phyloP scores from a whole-genome alignment of 1,139 yeast genomes.

The Suhomyces guaymorum region DNA sequence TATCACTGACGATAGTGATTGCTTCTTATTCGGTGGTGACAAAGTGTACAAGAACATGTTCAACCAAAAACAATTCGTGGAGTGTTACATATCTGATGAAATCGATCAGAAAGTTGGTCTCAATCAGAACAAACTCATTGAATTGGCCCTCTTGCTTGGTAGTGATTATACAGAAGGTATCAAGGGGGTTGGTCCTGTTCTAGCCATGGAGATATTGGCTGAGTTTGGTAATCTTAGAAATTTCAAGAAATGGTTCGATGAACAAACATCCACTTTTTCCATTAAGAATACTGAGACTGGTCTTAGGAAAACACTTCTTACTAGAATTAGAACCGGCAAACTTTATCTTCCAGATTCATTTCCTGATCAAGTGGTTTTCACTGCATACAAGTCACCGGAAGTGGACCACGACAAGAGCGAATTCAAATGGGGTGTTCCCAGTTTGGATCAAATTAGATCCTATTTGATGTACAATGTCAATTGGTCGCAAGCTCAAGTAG shows the following conservation, averaged over 20 bases:
- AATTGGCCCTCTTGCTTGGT: constrained; percentile 79
- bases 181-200: constrained; percentile 89
- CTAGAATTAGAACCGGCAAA: constrained; percentile 57
- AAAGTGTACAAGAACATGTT: constrained; percentile 89
- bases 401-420: constrained; percentile 78
- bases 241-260: constrained; percentile 45
- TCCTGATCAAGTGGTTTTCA: constrained; percentile 67
- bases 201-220: constrained; percentile 89
- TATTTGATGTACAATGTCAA: constrained; percentile 73
- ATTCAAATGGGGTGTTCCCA: constrained; percentile 91
- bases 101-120: constrained; percentile 68
- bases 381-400: constrained; percentile 77
- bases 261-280: constrained; percentile 23
- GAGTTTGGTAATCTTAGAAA: constrained; percentile 58
- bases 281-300: constrained; percentile 24
- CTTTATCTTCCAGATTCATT: constrained; percentile 63
- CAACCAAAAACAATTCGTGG: constrained; percentile 89
- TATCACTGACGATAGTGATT: constrained; percentile 96
- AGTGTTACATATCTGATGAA: constrained; percentile 67
- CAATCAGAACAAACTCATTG: constrained; percentile 62
- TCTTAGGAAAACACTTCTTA: constrained; percentile 51
- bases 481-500: constrained; percentile 77
- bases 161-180: constrained; percentile 94
- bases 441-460: constrained; percentile 72
- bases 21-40: constrained; percentile 90